These are phyloP conservation scores for Aciculosporium take DNA, from an alignment of 2,329 filamentous ascomycete genomes.

Conservation along the genomic window DNA sequence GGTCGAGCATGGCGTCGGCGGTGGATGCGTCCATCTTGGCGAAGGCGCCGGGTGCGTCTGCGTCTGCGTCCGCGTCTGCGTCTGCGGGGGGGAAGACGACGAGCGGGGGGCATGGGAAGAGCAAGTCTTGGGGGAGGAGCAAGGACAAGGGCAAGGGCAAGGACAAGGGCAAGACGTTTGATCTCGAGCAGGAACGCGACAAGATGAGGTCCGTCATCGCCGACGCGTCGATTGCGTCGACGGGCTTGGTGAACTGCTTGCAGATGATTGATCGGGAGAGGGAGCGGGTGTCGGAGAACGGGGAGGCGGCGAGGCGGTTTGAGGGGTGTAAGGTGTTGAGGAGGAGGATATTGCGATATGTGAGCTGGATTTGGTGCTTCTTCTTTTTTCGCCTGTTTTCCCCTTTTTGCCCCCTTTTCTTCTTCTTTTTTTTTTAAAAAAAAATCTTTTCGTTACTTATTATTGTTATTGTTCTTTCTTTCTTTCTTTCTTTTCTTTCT, in stretches of 20 bases:
- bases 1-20: not conserved
- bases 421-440: no score
- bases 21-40: slow-evolving; percentile 20
- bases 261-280: slow-evolving; percentile 83
- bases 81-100: not conserved
- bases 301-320: slow-evolving; percentile 59
- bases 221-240: slow-evolving; percentile 78
- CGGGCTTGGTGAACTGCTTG: slow-evolving; percentile 73
- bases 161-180: slow-evolving; percentile 51
- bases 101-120: slow-evolving; percentile 26
- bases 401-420: not conserved
- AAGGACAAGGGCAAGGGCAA: slow-evolving; percentile 26
- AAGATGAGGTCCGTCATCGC: slow-evolving; percentile 81
- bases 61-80: not conserved
- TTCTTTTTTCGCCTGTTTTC: not conserved
- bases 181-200: slow-evolving; percentile 74
- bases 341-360: slow-evolving; percentile 72
- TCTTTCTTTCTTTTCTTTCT: not conserved
- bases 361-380: slow-evolving; percentile 17
- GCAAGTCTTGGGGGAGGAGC: slow-evolving; percentile 27
- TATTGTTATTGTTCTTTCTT: not conserved
- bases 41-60: not conserved
- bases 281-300: slow-evolving; percentile 77
- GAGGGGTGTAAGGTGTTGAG: slow-evolving; percentile 77
- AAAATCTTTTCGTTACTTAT: no score